Base-by-base conservation (phyloP, 768 basidiomycete genomes). In the Holtermanniella nyarrowii region DNA sequence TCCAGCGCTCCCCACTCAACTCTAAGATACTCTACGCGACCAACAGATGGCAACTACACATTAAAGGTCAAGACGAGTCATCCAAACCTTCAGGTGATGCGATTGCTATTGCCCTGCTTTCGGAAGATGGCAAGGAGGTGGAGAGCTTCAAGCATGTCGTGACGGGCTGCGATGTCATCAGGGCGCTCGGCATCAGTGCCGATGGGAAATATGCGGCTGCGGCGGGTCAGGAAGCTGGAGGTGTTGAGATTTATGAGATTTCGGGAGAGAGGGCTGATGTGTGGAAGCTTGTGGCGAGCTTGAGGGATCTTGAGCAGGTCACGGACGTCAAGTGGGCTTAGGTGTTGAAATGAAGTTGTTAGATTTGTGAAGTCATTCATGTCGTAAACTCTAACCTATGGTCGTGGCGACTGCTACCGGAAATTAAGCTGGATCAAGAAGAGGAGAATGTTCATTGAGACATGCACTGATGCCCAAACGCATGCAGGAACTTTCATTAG, bases 401-500 rank as follows among this genome's bases (percentile, higher is more conserved):
- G 31, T 37, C 31, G 7, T 7, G 31, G 31, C 31, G 31, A 48
- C 26, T 5, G 23, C 31, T 27, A 63, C 27, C 63, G 46, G 49
- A 63, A 63, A 39, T 68, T 62, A 2, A 71, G 57, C 55, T 68
- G 69, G 57, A 70, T 66, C 7, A 72, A 54, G 57, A 68, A 73
- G 26, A 74, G 55, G 7, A 75, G 65, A 46, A 74, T 71, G 53
- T 73, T 73, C 60, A 70, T 72, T 2, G 72, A 65, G 26, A 74
- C 73, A 50, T 76, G 74, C 4, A 72, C 66, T 0, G 66, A 61
- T 12, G 72, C 66, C 69, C 70, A 73, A 66, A 65, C 68, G 42
- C 65, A 69, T 21, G 60, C 58, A 5, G 53, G 54, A 3, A 60
- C 60, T 50, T 43, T 46, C 16, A 47, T 37, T 37, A 37, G 31